These are phyloP conservation scores for Solanum hybrid DNA, from an alignment of 305 asterid species.

Conservation along the genomic window DNA sequence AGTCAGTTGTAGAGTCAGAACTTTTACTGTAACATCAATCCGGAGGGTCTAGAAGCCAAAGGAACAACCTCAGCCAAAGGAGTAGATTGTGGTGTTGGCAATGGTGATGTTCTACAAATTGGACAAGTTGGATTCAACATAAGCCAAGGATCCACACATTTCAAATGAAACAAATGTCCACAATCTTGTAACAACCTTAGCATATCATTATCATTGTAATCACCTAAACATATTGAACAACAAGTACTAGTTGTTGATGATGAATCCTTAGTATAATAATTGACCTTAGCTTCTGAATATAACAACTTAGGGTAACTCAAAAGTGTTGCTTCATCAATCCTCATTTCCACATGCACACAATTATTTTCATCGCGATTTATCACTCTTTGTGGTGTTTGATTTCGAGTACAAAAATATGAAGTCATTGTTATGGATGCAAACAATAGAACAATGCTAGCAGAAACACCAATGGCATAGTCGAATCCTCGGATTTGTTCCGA, in stretches of 20 bases:
- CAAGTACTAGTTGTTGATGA: constrained; percentile 33
- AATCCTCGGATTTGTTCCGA: constrained; percentile 56
- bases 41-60: constrained; percentile 36
- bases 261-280: constrained; percentile 19
- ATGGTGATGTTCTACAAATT: constrained; percentile 57
- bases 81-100: constrained; percentile 49
- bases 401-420: constrained; percentile 76
- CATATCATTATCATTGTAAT: constrained; percentile 41
- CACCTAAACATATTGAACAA: constrained; percentile 70
- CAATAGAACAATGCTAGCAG: constrained; percentile 74
- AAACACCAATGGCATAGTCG: constrained; percentile 72
- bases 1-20: not conserved
- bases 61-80: constrained; percentile 81
- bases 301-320: constrained; percentile 51
- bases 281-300: constrained; percentile 45
- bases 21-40: not conserved
- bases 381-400: not conserved
- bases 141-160: constrained; percentile 70
- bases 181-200: constrained; percentile 57
- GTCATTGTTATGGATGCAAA: constrained; percentile 78
- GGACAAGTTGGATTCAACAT: constrained; percentile 66
- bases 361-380: not conserved
- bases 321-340: constrained; percentile 72
- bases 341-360: constrained; percentile 26
- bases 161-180: constrained; percentile 55